These are phyloP conservation scores for Pseudozyma thailandica DNA, from an alignment of 1,284 basidiomycete species.

Conservation along the genomic window DNA sequence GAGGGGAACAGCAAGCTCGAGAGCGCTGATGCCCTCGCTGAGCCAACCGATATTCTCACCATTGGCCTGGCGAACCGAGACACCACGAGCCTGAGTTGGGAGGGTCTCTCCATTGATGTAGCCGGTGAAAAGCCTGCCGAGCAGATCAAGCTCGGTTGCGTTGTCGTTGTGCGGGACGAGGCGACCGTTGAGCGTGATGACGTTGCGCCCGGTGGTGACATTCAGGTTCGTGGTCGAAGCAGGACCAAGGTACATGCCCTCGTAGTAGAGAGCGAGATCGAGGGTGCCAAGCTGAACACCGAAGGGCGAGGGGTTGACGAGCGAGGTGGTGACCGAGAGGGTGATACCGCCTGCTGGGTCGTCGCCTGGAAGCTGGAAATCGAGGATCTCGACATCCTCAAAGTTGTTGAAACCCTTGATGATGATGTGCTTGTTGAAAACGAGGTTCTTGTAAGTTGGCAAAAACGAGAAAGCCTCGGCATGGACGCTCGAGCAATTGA, in stretches of 20 bases:
- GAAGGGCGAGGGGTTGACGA: conserved; percentile 80
- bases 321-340: conserved; percentile 74
- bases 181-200: conserved; percentile 75
- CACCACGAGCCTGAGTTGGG: conserved; percentile 75
- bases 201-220: conserved; percentile 71
- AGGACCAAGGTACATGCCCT: conserved; percentile 74
- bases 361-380: conserved; percentile 80
- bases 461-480: conserved; percentile 74
- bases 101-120: conserved; percentile 78
- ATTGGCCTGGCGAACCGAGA: conserved; percentile 72
- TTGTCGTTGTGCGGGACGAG: conserved; percentile 74
- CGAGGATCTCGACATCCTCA: conserved; percentile 73
- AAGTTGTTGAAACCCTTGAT: conserved; percentile 77
- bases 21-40: conserved; percentile 74
- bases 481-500: conserved; percentile 74
- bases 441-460: conserved; percentile 61
- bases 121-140: conserved; percentile 78
- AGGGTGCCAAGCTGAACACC: conserved; percentile 77
- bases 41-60: conserved; percentile 78
- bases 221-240: conserved; percentile 70
- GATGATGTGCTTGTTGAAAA: conserved; percentile 59
- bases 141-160: conserved; percentile 71
- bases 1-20: conserved; percentile 76
- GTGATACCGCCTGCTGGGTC: conserved; percentile 77
- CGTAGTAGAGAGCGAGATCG: conserved; percentile 76